Evolutionary conservation across 345 rosid genomes (phyloP).

Genomic region (Eucalyptus regnans): DNA sequence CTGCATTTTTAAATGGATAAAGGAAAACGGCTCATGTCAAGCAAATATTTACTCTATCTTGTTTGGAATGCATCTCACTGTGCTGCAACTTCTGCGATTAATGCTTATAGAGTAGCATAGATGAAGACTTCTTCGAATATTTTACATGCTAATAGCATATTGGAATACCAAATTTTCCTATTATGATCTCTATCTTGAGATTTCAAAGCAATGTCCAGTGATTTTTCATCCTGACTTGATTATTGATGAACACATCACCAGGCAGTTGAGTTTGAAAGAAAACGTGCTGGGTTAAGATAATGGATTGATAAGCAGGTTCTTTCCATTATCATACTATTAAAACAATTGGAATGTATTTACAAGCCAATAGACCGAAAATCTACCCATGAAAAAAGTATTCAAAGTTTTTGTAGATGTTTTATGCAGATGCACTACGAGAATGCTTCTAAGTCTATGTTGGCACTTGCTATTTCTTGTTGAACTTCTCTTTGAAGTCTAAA

Average conservation of each 20-base stretch:
- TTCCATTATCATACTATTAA: neutral
- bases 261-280: neutral
- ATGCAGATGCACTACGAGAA: neutral
- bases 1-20: neutral
- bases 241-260: neutral
- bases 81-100: neutral
- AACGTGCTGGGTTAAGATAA: neutral
- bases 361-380: neutral
- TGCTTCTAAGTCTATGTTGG: neutral
- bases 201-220: neutral
- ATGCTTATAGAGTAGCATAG: neutral
- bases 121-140: neutral
- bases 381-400: neutral
- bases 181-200: neutral
- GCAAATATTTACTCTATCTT: neutral
- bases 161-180: neutral
- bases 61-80: neutral
- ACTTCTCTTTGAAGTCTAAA: neutral
- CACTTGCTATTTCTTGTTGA: neutral
- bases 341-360: neutral
- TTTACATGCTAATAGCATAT: neutral
- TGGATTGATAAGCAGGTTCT: neutral
- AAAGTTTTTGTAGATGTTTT: neutral
- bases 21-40: neutral
- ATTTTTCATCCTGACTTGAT: neutral